phyloP scores from a whole-genome alignment of 2,329 filamentous ascomycete genomes.

The Beauveria bassiana region DNA sequence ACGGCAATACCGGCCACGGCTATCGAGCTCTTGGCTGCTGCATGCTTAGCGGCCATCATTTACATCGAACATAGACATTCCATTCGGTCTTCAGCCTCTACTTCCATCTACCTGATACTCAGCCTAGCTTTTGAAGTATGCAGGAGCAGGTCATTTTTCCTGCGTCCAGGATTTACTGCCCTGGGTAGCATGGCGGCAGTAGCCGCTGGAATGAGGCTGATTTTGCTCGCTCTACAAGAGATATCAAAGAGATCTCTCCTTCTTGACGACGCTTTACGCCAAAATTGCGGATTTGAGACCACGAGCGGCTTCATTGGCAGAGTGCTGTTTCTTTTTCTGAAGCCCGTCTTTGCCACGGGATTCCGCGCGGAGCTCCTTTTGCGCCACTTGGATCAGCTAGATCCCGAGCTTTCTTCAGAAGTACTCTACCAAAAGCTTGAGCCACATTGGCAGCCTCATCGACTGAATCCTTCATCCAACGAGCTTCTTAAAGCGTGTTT shows the following conservation, averaged over 20 bases:
- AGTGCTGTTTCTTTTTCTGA: background rate
- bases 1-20: background rate
- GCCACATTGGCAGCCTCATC: background rate
- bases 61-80: background rate
- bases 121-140: background rate
- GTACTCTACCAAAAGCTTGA: background rate
- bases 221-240: background rate
- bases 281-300: background rate
- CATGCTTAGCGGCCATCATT: background rate
- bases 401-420: background rate
- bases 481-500: constrained; percentile 14
- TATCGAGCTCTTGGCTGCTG: background rate
- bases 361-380: background rate
- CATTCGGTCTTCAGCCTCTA: background rate
- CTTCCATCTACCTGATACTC: background rate
- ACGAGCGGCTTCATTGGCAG: background rate
- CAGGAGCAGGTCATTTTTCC: background rate
- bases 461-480: background rate
- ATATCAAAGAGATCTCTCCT: background rate
- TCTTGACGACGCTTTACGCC: background rate
- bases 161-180: background rate
- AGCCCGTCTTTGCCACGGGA: background rate
- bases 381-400: background rate
- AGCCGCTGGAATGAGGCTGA: background rate
- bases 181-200: background rate